Percentiles rank a stretch among this genome's conserved stretches.
Evolutionary conservation across 2,329 filamentous ascomycete genomes (phyloP).

Genomic region (Paecilomyces niveus): DNA sequence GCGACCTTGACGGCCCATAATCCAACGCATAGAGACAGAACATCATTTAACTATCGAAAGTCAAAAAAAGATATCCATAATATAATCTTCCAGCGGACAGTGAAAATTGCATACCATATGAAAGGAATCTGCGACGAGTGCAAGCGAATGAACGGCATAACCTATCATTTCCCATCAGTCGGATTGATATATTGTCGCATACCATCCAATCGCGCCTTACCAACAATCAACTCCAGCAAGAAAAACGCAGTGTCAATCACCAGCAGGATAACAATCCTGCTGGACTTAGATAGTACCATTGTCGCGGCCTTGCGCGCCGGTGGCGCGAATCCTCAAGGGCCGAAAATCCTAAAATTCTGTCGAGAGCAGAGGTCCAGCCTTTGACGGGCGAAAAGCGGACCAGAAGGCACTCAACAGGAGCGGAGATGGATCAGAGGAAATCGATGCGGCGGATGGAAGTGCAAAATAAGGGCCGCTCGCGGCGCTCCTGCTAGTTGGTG

Average conservation of each 20-base stretch:
- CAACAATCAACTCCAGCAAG: conserved; percentile 75
- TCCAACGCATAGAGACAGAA: conserved; percentile 85
- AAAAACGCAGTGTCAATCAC: conserved; percentile 87
- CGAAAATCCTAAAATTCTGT: not conserved
- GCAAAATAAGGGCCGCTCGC: not conserved
- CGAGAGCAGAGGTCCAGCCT: not conserved
- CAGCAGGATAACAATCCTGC: conserved; percentile 87
- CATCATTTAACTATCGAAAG: conserved; percentile 73
- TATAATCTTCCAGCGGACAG: not conserved
- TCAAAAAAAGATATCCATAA: not conserved
- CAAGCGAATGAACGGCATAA: conserved; percentile 82
- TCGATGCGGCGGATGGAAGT: not conserved
- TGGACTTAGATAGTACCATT: conserved; percentile 89
- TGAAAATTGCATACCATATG: conserved; percentile 66
- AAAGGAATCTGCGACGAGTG: conserved; percentile 92
- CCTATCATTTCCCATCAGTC: conserved; percentile 37
- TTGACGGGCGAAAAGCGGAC: not conserved
- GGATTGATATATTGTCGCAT: not conserved
- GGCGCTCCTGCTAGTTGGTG: not conserved
- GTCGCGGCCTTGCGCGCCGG: conserved; percentile 14
- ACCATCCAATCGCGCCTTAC: conserved; percentile 27
- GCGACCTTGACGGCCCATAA: conserved; percentile 92
- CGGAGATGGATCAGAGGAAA: conserved; percentile 2
- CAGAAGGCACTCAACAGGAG: conserved; percentile 10
- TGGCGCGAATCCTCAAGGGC: conserved; percentile 11